phyloP scores from a whole-genome alignment of 2,329 filamentous ascomycete species.

The Aspergillus novofumigatus region DNA sequence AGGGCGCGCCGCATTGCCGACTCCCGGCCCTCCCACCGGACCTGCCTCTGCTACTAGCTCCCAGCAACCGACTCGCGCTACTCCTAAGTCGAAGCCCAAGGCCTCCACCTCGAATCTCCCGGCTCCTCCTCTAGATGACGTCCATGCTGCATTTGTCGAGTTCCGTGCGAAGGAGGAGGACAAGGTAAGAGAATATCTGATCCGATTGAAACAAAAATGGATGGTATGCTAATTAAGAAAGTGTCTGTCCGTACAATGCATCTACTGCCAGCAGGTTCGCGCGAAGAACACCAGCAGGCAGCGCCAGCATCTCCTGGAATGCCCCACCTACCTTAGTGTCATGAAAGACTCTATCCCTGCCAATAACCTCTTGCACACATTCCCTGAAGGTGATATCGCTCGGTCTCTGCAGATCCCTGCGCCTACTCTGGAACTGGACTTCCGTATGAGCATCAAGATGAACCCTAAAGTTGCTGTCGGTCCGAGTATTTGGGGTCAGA shows the following conservation, averaged over 20 bases:
- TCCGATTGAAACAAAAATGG: not conserved
- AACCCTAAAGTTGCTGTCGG: conserved; percentile 49
- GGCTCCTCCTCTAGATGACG: conserved; percentile 46
- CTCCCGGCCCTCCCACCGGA: conserved; percentile 31
- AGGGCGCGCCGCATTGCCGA: conserved; percentile 38
- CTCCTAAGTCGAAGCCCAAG: conserved; percentile 37
- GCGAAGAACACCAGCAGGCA: conserved; percentile 50
- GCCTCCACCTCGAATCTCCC: conserved; percentile 39
- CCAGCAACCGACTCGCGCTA: conserved; percentile 32
- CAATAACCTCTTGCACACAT: conserved; percentile 49
- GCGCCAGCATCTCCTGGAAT: conserved; percentile 47
- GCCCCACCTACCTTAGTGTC: conserved; percentile 47
- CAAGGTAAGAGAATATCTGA: conserved; percentile 30
- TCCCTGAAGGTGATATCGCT: conserved; percentile 47
- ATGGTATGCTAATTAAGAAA: conserved; percentile 11
- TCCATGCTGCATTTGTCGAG: conserved; percentile 48
- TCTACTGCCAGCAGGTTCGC: conserved; percentile 48
- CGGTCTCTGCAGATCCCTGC: conserved; percentile 46
- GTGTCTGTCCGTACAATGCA: conserved; percentile 48
- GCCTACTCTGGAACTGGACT: conserved; percentile 48
- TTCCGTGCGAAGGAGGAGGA: conserved; percentile 46
- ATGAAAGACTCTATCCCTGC: conserved; percentile 52
- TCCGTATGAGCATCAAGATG: conserved; percentile 51
- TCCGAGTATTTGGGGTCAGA: conserved; percentile 45
- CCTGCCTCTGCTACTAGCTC: conserved; percentile 27